phyloP scores from a whole-genome alignment of 352 stramenopile species.

The Globisporangium spiculum region DNA sequence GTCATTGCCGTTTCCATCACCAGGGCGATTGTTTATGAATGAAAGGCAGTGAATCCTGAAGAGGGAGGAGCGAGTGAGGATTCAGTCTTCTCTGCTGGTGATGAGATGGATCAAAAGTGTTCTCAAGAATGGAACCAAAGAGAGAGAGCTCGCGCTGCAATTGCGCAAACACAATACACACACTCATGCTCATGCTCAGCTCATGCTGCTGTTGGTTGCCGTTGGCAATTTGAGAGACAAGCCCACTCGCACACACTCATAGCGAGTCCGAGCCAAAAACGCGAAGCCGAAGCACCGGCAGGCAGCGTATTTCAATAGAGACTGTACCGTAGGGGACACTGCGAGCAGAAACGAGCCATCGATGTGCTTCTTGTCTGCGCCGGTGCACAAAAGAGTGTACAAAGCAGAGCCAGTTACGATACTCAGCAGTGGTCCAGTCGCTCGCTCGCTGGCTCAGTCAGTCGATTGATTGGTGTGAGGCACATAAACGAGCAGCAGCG shows the following conservation, averaged over 20 bases:
- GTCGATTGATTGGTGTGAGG: not conserved
- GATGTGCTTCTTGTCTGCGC: not conserved
- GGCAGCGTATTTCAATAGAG: not conserved
- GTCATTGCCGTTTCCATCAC: not conserved
- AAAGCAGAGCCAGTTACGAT: not conserved
- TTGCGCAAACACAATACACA: not conserved
- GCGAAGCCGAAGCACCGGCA: not conserved
- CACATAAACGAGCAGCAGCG: not conserved
- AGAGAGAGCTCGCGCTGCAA: not conserved
- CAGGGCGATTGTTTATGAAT: not conserved
- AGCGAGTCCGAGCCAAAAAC: not conserved
- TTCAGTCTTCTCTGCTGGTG: not conserved
- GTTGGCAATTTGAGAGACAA: not conserved
- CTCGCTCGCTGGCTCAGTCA: not conserved
- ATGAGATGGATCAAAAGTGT: not conserved
- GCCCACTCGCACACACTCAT: not conserved
- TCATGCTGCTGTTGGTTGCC: no score
- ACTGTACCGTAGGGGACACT: not conserved
- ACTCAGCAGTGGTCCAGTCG: not conserved
- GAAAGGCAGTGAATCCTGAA: not conserved
- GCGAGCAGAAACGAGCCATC: not conserved
- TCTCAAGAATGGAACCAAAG: not conserved
- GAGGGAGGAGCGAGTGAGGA: not conserved
- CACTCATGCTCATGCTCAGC: not conserved
- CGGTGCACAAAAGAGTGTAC: slow-evolving; percentile 1